Conservation (phyloP, 495 filamentous ascomycete genomes). For the Penicillium crystallinum region DNA sequence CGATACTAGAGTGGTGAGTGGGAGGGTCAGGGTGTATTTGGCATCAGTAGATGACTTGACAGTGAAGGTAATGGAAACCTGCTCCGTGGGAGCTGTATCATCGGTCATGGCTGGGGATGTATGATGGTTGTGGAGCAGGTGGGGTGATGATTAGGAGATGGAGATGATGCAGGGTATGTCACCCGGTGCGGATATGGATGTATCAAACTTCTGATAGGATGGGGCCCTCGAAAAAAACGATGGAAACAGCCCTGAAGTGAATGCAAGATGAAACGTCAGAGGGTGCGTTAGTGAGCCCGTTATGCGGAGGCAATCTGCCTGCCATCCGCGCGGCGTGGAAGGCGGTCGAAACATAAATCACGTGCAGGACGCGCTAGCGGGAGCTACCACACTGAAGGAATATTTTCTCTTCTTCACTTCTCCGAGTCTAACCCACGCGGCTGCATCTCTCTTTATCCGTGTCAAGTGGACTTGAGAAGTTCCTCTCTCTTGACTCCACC, state of each 20-base stretch:
- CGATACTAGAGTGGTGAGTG: constrained; percentile 67
- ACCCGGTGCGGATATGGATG: background rate
- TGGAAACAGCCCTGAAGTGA: too few species aligned
- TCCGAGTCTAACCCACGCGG: background rate
- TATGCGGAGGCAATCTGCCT: constrained; percentile 4
- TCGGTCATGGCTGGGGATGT: constrained; percentile 39
- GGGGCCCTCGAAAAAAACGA: background rate
- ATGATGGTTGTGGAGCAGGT: constrained; percentile 5
- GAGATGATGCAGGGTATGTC: background rate
- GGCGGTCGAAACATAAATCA: constrained; percentile 6
- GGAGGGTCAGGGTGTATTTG: constrained; percentile 75
- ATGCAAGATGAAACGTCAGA: constrained; percentile 1
- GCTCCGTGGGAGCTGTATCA: constrained; percentile 39
- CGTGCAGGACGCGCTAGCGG: background rate
- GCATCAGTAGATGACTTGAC: constrained; percentile 86
- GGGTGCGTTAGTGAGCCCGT: background rate
- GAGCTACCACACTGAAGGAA: constrained; percentile 5
- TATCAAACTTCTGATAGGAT: background rate
- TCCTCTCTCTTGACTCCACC: constrained; percentile 9
- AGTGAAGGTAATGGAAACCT: constrained; percentile 77
- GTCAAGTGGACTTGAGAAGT: constrained; percentile 10
- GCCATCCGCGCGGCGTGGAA: background rate
- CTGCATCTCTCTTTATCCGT: background rate
- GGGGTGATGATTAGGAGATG: constrained; percentile 14
- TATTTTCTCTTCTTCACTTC: constrained; percentile 18